Percentiles rank a stretch among this genome's conserved stretches.
These are phyloP conservation scores for Neonothopanus nambi DNA, from an alignment of 1,284 basidiomycete species.

Conservation along the genomic window DNA sequence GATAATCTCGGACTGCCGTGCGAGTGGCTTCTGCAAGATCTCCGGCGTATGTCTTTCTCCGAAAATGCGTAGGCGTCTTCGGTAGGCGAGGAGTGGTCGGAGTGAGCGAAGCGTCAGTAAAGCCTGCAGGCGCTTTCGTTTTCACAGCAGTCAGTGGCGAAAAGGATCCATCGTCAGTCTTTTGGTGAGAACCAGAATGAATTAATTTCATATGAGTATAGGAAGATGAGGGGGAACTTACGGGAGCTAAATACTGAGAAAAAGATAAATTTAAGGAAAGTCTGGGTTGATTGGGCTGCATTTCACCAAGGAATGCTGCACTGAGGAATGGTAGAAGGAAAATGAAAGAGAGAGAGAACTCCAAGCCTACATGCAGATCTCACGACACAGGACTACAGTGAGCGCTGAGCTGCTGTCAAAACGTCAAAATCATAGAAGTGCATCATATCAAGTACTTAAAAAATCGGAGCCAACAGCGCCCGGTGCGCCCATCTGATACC, in stretches of 20 bases:
- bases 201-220: no score
- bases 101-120: not conserved
- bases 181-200: no score
- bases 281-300: constrained; percentile 4
- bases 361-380: no score
- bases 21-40: constrained; percentile 19
- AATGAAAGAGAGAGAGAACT: not conserved
- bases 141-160: not conserved
- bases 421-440: no score
- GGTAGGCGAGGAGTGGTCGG: not conserved
- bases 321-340: not conserved
- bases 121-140: no score
- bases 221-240: no score
- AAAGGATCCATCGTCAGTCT: not conserved
- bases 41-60: constrained; percentile 24
- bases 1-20: constrained; percentile 20
- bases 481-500: no score
- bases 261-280: constrained; percentile 8
- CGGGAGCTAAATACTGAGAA: no score
- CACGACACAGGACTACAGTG: no score
- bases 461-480: no score
- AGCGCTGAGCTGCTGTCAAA: no score
- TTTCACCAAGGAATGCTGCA: constrained; percentile 5
- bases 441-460: no score
- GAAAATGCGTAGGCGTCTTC: constrained; percentile 7